phyloP scores from a whole-genome alignment of 306 rosid species.

The Prunus salicina region DNA sequence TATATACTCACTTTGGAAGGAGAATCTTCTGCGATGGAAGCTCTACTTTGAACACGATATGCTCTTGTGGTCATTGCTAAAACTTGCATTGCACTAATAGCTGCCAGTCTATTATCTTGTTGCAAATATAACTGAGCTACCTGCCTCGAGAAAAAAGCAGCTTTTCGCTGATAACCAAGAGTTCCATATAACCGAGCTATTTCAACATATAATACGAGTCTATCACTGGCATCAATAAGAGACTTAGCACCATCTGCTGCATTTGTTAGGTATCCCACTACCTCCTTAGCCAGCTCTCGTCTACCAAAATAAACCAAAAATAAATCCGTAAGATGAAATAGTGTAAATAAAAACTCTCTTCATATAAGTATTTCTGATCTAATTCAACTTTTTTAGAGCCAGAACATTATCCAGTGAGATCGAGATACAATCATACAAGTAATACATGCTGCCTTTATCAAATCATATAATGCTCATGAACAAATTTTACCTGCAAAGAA shows the following conservation, averaged over 20 bases:
- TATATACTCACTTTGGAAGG: conserved; percentile 57
- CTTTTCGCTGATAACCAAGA: conserved; percentile 93
- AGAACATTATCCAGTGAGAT: background rate
- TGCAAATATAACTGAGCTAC: conserved; percentile 95
- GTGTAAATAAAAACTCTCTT: background rate
- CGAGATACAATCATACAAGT: background rate
- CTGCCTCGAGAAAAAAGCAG: conserved; percentile 96
- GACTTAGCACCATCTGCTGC: conserved; percentile 99
- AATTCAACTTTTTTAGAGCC: background rate
- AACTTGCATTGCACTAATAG: conserved; percentile 99
- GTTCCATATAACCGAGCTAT: conserved; percentile 95
- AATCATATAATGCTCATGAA: background rate
- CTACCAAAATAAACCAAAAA: conserved; percentile 35
- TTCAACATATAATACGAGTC: conserved; percentile 77
- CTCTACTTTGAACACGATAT: conserved; percentile 91
- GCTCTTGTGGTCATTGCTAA: conserved; percentile 96
- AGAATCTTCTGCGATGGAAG: conserved; percentile 48
- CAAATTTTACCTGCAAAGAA: conserved; percentile 77
- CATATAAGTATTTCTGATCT: background rate
- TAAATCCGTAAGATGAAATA: background rate
- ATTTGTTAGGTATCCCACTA: conserved; percentile 77
- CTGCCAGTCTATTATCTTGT: conserved; percentile 88
- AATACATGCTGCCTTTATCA: background rate
- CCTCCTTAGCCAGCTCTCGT: conserved; percentile 93
- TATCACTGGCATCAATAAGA: conserved; percentile 92